Conservation (phyloP, 2,329 filamentous ascomycete species). For the Fusarium palustre region DNA sequence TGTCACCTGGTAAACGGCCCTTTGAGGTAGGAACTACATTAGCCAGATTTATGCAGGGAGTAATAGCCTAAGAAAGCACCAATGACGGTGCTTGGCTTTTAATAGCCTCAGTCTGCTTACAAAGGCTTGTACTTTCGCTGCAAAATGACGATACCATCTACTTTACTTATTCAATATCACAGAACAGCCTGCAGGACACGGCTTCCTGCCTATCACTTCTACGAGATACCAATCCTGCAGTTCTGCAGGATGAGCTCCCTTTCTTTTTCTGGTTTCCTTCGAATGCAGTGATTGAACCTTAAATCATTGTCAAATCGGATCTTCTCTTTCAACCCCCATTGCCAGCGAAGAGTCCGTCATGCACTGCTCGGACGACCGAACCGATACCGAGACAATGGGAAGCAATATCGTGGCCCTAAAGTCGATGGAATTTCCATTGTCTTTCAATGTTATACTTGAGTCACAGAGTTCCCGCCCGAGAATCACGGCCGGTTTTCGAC, state of each 20-base stretch:
- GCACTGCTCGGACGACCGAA: not conserved
- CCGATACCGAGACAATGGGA: no score
- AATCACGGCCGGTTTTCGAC: accelerated
- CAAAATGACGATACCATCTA: accelerated
- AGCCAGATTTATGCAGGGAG: not conserved
- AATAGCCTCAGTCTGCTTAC: not conserved
- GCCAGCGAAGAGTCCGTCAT: not conserved
- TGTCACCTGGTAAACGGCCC: not conserved
- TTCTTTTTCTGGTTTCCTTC: no score
- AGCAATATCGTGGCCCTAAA: accelerated
- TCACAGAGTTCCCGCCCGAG: accelerated
- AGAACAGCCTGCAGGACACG: accelerated
- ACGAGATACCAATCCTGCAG: not conserved
- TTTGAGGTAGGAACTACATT: no score
- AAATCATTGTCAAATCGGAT: not conserved
- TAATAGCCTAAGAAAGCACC: accelerated
- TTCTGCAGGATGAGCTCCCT: accelerated
- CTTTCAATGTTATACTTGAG: not conserved
- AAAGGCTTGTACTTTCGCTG: not conserved
- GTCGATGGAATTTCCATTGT: not conserved
- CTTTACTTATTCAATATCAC: not conserved
- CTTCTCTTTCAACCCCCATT: accelerated
- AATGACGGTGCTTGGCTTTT: not conserved
- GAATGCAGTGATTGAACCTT: not conserved
- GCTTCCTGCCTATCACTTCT: accelerated